Base-by-base conservation (phyloP, 768 basidiomycete genomes). In the Leccinum obscurum region DNA sequence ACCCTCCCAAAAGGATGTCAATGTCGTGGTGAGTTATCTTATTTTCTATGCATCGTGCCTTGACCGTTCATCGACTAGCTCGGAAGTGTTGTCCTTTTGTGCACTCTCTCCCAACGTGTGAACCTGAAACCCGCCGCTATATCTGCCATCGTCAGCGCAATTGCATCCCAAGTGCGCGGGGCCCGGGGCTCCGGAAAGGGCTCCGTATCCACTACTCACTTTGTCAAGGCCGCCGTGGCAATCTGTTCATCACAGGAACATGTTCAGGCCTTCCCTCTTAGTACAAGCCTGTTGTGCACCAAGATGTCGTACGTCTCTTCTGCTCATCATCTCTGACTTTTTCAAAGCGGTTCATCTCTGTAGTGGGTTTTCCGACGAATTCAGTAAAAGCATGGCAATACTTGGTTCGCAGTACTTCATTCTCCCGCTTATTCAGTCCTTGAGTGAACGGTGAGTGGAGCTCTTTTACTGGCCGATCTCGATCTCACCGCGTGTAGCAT, bases 51-150 rank as follows among this genome's bases (percentile, higher is more conserved):
- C 10, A 13, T 28, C 22, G 22, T 54, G 26, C 51, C 32, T 63
- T 32, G 57, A n/a, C 0, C 26, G 46, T 44, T 13, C 15, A 13
- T 32, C 15, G 10, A 50, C 11, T 60, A 90, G 90, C 80, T 95
- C 13, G 89, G 86, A 50, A 85, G 83, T 64, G 90, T 89, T 66
- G 81, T 93, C 59, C 78, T 95, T 9, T 76, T 95, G 1, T 83
- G 87, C 1, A 79, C 86, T 0, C 78, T 95, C 24, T 85, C 90
- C 0, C 85, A 85, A 63, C 88, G 86, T 73, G 83, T 83, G 55
- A 77, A 79, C 13, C 67, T 95, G 35, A 78, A 84, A 1, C 64
- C 83, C 1, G 68, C 82, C 20, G 90, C 89, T 1, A 61, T 93
- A 57, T 83, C 82, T 58, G 78, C 81, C 3, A 81, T 93, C 20